These are phyloP conservation scores for Haberlea rhodopensis DNA, from an alignment of 257 asterid genomes.

Conservation along the genomic window DNA sequence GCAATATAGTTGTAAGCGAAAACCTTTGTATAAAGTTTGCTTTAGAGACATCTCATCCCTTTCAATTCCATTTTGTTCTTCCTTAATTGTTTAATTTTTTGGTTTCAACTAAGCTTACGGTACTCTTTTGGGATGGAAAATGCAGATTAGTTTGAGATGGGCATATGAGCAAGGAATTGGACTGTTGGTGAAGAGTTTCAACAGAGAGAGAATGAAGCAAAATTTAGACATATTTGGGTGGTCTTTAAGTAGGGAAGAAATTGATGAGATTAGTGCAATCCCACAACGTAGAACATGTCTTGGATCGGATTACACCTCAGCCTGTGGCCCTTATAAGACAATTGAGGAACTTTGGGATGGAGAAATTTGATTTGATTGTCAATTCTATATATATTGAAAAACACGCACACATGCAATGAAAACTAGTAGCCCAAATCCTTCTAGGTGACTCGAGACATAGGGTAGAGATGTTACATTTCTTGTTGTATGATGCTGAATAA, in stretches of 20 bases:
- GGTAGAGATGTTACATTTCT: no score
- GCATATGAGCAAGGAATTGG: slow-evolving; percentile 59
- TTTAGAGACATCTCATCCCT: no score
- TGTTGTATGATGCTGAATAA: no score
- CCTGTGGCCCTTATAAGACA: slow-evolving; percentile 59
- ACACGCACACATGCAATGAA: no score
- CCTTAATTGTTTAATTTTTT: no score
- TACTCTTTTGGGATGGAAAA: background rate
- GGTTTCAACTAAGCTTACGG: no score
- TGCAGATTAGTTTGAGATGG: slow-evolving; percentile 72
- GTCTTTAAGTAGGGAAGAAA: slow-evolving; percentile 46
- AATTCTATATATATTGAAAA: no score
- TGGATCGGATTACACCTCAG: slow-evolving; percentile 55
- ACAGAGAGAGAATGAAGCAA: slow-evolving; percentile 61
- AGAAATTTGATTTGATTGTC: slow-evolving; percentile 27
- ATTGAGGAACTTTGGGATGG: slow-evolving; percentile 60
- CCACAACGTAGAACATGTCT: slow-evolving; percentile 52
- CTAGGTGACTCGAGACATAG: no score
- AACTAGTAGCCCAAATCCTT: no score
- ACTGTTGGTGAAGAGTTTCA: slow-evolving; percentile 55
- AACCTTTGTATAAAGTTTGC: no score
- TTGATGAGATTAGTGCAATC: slow-evolving; percentile 44
- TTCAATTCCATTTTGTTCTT: no score
- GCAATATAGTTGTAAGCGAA: no score
- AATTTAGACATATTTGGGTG: slow-evolving; percentile 55